Conservation (phyloP, 2,329 filamentous ascomycete genomes). For the Dactylellina haptotyla region DNA sequence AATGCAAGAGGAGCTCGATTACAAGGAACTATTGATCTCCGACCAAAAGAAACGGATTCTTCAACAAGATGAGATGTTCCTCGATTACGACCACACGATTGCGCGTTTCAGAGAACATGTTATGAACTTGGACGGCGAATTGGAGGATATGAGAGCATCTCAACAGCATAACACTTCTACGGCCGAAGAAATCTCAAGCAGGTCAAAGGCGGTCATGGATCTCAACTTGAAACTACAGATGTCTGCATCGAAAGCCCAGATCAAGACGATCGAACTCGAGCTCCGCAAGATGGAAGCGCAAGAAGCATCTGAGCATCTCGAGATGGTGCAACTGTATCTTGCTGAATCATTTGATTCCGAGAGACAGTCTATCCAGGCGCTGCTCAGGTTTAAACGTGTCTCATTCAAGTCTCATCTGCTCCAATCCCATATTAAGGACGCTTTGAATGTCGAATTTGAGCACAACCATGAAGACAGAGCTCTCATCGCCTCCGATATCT, state of each 20-base stretch:
- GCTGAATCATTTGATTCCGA: conserved; percentile 84
- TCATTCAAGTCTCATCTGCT: conserved; percentile 87
- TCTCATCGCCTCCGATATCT: conserved; percentile 80
- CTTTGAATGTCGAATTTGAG: conserved; percentile 68
- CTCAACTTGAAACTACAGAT: conserved; percentile 93
- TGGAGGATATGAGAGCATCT: conserved; percentile 91
- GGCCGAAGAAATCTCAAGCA: conserved; percentile 86
- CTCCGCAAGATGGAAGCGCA: conserved; percentile 85
- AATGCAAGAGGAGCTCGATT: conserved; percentile 90
- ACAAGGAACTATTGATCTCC: conserved; percentile 82
- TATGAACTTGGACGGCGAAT: conserved; percentile 80
- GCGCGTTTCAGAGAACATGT: conserved; percentile 90
- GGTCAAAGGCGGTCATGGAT: conserved; percentile 94
- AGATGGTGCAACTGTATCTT: conserved; percentile 82
- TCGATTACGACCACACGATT: conserved; percentile 90
- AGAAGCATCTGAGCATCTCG: conserved; percentile 86
- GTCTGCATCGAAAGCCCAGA: conserved; percentile 88
- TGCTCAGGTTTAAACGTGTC: conserved; percentile 86
- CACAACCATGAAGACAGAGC: conserved; percentile 79
- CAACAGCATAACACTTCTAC: conserved; percentile 92
- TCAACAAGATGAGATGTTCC: conserved; percentile 81
- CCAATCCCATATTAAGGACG: conserved; percentile 80
- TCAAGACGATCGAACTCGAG: conserved; percentile 93
- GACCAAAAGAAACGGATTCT: conserved; percentile 78
- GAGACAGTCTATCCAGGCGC: conserved; percentile 84